Evolutionary conservation across 352 stramenopile species (phyloP), one percentile per base, ranked within the genome.

Genomic region (Globisporangium perplexum): DNA sequence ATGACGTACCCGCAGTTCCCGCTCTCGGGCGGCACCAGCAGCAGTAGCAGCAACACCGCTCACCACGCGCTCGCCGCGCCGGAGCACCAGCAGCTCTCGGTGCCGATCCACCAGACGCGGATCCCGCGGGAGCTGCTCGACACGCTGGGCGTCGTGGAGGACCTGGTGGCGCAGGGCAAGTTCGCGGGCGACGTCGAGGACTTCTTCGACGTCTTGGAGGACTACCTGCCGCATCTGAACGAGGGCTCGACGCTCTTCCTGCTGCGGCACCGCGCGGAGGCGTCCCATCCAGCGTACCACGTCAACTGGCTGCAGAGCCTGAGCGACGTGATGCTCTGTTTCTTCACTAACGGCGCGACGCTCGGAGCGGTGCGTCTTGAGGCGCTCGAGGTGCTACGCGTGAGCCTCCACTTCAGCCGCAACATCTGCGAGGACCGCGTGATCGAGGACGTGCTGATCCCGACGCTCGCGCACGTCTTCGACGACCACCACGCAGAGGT

Each of bases 401-500:
- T 74, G n/a, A 94, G 85, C 41, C 59, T 95, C 18, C 81, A 68
- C 52, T 74, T 76, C 39, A 91, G 85, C 62, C 74, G 82, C 15
- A 84, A 90, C 56, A 72, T 93, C 7, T 92, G 79, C 47, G 85
- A 95, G 58, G 83, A 93, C 47, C 77, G 81, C 23, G 78, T 95
- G 11, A 83, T 94, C 31, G 84, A 95, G 68, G 82, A 95, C 60
- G 73, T 95, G 12, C 47, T 94, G 15, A 57, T 94, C 22, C 85
- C 85, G 18, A 77, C 70, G 24, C 62, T 95, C 31, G 54, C 59
- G 8, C 68, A 82, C 28, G 66, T 93, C 8, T 93, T 90, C 58
- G 70, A 90, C 59, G 85, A 95, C 52, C 56, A 66, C 17, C 72
- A 88, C 30, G 39, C 66, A 0, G 70, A 72, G 7, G 77, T 95